Base-by-base conservation (phyloP, 1,139 yeast genomes). In the Tardiomyces digboiensis region DNA sequence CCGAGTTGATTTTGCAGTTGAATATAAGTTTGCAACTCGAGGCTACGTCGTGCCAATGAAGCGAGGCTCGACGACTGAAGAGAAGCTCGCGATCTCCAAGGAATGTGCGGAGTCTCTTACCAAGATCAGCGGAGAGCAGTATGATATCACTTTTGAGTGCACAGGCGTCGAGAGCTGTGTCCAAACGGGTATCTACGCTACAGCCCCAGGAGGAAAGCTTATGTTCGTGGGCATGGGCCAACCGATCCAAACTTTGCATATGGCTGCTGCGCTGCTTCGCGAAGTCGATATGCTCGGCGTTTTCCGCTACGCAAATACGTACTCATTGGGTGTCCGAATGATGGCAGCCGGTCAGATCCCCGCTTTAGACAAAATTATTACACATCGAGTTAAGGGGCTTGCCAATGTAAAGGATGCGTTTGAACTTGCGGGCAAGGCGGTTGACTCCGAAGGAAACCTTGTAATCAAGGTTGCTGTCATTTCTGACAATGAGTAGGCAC, bases 1-100 rank as follows among this genome's bases (percentile, higher is more conserved):
- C 48, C 78, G 80, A 55, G 72, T 80, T 50, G 65, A 74, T 16
- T 58, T 58, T 46, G 62, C 62, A 4, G 45, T 52, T 19, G 46
- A 49, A 20, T 46, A 53, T 29, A 62, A 60, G 13, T 49, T 58
- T 29, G 62, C 62, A 16, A 55, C 57, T 3, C 54, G 54, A 36
- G 54, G 55, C 2, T 55, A 48, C 47, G 51, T 51, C 7, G 59
- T 57, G 14, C 53, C 53, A n/a, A 29, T 48, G 39, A 56, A 54
- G 41, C 46, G 57, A 14, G 56, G 55, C 14, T 26, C 50, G 8
- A 45, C 50, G 10, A 47, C 48, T 14, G 58, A 53, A 16, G 58
- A 53, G 39, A 55, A 54, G 46, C 49, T 57, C 18, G 52, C 38
- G 21, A 43, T 46, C 38, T 55, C 60, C 19, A 50, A 46, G 14